Percentiles rank a stretch among this genome's conserved stretches.
These are phyloP conservation scores for Carex littledalei DNA, from an alignment of 176 grass and related monocot species.

Conservation along the genomic window DNA sequence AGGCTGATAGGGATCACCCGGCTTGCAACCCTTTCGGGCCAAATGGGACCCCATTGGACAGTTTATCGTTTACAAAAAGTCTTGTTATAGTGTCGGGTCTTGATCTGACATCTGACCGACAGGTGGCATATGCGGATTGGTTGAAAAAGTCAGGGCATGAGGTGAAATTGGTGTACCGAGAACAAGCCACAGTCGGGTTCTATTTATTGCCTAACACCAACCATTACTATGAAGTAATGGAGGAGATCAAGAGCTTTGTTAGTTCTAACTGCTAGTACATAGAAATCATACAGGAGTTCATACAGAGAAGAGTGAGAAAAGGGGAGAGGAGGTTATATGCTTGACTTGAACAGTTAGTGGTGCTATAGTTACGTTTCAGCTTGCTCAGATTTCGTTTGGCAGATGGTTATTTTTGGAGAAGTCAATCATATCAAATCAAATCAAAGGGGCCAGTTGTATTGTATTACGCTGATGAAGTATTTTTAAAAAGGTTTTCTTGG, in stretches of 20 bases:
- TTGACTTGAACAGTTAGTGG: conserved; percentile 44
- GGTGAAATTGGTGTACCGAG: conserved; percentile 73
- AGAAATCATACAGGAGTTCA: conserved; percentile 24
- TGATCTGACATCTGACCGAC: conserved; percentile 85
- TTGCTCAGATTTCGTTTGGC: conserved; percentile 5
- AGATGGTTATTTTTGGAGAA: conserved; percentile 4
- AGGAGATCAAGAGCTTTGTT: conserved; percentile 87
- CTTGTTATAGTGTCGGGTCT: conserved; percentile 88
- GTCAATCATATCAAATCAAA: not conserved
- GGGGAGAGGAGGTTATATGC: conserved; percentile 25
- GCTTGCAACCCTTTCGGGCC: conserved; percentile 94
- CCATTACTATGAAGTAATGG: conserved; percentile 94
- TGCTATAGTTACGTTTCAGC: conserved; percentile 6
- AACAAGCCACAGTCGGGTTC: conserved; percentile 85
- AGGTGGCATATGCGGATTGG: conserved; percentile 69
- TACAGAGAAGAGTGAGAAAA: not conserved
- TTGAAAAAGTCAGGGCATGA: conserved; percentile 56
- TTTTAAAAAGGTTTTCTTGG: not conserved
- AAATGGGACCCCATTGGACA: conserved; percentile 40
- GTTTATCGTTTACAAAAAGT: conserved; percentile 75
- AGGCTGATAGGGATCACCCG: conserved; percentile 82
- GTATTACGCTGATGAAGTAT: not conserved
- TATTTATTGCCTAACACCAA: conserved; percentile 87
- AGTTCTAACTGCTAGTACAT: conserved; percentile 58
- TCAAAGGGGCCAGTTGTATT: not conserved